Evolutionary conservation across 495 filamentous ascomycete genomes (phyloP).

Genomic region (Patellaria atrata): DNA sequence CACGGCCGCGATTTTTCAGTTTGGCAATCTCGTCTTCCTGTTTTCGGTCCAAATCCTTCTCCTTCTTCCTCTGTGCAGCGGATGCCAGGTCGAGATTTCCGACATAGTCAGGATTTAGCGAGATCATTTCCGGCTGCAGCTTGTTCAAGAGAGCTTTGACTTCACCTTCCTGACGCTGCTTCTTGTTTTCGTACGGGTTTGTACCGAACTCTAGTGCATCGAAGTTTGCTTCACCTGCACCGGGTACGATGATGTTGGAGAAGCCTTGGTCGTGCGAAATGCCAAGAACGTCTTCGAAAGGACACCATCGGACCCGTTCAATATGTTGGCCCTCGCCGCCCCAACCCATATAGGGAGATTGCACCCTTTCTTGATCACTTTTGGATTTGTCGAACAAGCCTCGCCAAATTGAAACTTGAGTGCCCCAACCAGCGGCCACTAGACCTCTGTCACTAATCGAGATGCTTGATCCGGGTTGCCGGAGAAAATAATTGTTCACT

Average conservation of each 20-base stretch:
- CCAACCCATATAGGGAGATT: constrained; percentile 86
- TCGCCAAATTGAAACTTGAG: constrained; percentile 76
- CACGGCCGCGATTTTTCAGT: constrained; percentile 58
- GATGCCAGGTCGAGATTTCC: constrained; percentile 70
- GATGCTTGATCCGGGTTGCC: constrained; percentile 68
- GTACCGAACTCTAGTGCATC: constrained; percentile 62
- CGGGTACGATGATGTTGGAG: constrained; percentile 75
- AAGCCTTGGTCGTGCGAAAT: constrained; percentile 76
- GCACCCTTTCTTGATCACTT: constrained; percentile 58
- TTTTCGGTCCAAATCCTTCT: constrained; percentile 60
- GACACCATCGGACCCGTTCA: constrained; percentile 78
- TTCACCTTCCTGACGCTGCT: constrained; percentile 87
- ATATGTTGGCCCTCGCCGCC: constrained; percentile 72
- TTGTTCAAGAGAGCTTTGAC: constrained; percentile 82
- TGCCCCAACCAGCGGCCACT: constrained; percentile 85
- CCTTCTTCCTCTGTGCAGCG: constrained; percentile 54
- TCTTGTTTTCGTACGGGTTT: constrained; percentile 92
- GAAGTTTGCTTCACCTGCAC: constrained; percentile 91
- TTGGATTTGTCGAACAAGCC: constrained; percentile 35
- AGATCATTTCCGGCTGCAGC: constrained; percentile 93
- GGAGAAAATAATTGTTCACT: constrained; percentile 79
- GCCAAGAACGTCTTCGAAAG: constrained; percentile 84
- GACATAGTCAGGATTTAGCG: constrained; percentile 76
- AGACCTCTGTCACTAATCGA: constrained; percentile 78
- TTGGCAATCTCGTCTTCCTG: constrained; percentile 55